Evolutionary conservation across 257 asterid genomes (phyloP).

Genomic region (Knoxia roxburghii): DNA sequence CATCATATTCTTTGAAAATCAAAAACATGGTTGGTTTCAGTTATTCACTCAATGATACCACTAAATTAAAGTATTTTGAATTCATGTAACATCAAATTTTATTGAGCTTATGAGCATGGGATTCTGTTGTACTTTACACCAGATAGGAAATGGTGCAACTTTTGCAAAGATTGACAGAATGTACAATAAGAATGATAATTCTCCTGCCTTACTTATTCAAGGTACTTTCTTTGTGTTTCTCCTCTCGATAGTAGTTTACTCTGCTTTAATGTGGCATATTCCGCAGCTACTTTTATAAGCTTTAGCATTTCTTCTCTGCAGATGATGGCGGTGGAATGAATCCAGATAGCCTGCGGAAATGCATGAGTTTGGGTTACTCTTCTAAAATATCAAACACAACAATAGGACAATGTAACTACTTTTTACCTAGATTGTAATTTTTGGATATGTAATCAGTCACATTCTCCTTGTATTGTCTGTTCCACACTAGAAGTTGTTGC

Average conservation of each 20-base stretch:
- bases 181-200: slow-evolving; percentile 61
- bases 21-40: background rate
- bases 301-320: slow-evolving; percentile 23
- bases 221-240: slow-evolving; percentile 36
- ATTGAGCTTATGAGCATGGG: background rate
- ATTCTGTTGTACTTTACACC: slow-evolving; percentile 19
- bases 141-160: slow-evolving; percentile 75
- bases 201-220: slow-evolving; percentile 85
- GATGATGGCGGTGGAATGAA: slow-evolving; percentile 96
- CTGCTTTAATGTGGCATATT: background rate
- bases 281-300: slow-evolving; percentile 13
- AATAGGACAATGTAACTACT: slow-evolving; percentile 71
- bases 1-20: background rate
- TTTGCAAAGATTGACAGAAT: slow-evolving; percentile 72
- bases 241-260: slow-evolving; percentile 10
- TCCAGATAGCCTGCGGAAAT: slow-evolving; percentile 75
- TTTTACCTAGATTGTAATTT: slow-evolving; percentile 12
- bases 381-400: slow-evolving; percentile 71
- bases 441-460: background rate
- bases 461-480: background rate
- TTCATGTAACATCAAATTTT: background rate
- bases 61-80: background rate
- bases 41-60: background rate
- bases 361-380: slow-evolving; percentile 97
- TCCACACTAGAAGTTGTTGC: background rate